Conservation (phyloP, 2,329 filamentous ascomycete genomes). For the Endoconidiophora polonica region DNA sequence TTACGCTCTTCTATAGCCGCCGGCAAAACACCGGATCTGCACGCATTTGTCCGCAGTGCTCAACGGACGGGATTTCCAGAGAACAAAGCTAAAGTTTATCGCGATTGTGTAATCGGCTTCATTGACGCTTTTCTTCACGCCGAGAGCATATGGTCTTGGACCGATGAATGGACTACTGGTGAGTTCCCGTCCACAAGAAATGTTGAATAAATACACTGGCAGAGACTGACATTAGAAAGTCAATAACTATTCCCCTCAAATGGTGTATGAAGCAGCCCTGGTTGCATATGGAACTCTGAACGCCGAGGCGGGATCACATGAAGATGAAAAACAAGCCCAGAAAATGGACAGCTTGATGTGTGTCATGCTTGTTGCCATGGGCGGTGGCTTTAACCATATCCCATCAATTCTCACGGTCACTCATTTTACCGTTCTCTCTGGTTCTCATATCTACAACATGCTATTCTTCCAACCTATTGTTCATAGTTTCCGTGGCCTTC, state of each 20-base stretch:
- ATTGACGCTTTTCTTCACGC: background rate
- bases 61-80: background rate
- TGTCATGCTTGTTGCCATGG: too few species aligned
- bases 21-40: constrained; percentile 1
- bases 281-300: too few species aligned
- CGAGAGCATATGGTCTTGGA: too few species aligned
- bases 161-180: too few species aligned
- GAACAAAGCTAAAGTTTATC: constrained; percentile 6
- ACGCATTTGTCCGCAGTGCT: constrained; percentile 4
- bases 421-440: constrained; percentile 13
- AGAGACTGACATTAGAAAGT: too few species aligned
- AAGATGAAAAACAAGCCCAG: too few species aligned
- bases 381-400: background rate
- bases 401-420: constrained; percentile 4
- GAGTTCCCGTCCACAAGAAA: too few species aligned
- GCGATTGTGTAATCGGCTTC: constrained; percentile 2
- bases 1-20: background rate
- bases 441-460: constrained; percentile 18
- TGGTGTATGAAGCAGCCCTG: too few species aligned
- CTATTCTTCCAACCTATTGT: background rate
- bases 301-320: too few species aligned
- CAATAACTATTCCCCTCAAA: too few species aligned
- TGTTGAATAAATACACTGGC: too few species aligned
- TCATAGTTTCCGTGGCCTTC: background rate
- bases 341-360: too few species aligned